Conservation (phyloP, 139 green algal genomes). For the Micractinium sp. region DNA sequence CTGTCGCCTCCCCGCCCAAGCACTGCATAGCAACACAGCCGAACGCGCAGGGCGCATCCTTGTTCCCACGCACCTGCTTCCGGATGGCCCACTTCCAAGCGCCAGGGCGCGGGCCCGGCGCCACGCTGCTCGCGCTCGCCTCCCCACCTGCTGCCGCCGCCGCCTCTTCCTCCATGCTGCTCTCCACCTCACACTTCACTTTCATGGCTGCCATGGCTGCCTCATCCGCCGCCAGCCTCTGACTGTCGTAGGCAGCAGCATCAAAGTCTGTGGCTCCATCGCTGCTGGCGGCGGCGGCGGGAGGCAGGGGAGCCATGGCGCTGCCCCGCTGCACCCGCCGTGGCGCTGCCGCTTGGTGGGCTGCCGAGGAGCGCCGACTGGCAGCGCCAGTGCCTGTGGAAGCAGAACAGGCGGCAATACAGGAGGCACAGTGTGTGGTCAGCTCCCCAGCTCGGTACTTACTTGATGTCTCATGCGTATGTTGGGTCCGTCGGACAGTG, state of each 20-base stretch:
- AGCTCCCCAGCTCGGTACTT: no score
- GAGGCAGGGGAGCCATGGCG: background rate
- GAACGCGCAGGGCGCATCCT: background rate
- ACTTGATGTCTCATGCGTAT: no score
- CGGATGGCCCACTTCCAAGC: constrained; percentile 84
- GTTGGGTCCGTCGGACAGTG: no score
- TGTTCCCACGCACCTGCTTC: constrained; percentile 38
- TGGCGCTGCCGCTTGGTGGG: background rate
- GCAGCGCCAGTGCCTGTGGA: no score
- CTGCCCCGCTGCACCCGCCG: background rate
- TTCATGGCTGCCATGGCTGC: constrained; percentile 2
- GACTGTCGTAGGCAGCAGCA: background rate
- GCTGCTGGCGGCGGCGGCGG: background rate
- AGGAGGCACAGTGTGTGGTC: no score
- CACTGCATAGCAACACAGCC: no score
- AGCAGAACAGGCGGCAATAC: no score
- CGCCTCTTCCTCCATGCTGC: constrained; percentile 8
- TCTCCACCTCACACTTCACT: background rate
- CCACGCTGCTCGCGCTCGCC: no score
- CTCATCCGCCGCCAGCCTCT: background rate
- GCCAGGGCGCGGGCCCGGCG: constrained; percentile 16
- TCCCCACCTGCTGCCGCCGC: background rate
- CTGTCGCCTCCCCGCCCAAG: no score
- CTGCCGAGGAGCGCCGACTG: no score
- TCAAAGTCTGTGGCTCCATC: background rate